Conservation (phyloP, 2,329 filamentous ascomycete species). For the Fusarium drepaniforme region DNA sequence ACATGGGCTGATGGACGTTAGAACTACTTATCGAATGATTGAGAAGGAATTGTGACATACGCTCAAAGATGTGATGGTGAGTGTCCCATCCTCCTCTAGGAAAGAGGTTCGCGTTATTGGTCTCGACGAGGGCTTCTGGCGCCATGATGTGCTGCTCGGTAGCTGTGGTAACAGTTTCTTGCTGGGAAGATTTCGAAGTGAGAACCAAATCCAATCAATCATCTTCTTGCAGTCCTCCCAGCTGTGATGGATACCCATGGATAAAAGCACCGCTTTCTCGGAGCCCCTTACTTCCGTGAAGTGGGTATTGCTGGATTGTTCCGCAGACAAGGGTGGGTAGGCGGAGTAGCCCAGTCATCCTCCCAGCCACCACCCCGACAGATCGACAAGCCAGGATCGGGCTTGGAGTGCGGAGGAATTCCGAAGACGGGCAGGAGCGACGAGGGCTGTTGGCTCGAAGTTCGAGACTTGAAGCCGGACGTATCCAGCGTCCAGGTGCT, state of each 20-base stretch:
- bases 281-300: not conserved
- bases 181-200: not conserved
- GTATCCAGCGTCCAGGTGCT: not conserved
- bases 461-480: not conserved
- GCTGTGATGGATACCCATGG: not conserved
- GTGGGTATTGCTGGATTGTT: not conserved
- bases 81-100: constrained; percentile 48
- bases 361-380: not conserved
- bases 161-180: not conserved
- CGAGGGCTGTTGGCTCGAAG: not conserved
- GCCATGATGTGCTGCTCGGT: constrained; percentile 6
- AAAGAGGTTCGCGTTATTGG: constrained; percentile 32
- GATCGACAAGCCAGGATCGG: not conserved
- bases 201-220: not conserved
- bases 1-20: constrained; percentile 1
- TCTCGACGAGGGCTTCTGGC: constrained; percentile 5
- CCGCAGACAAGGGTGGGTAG: not conserved
- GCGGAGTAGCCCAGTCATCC: not conserved
- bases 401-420: not conserved
- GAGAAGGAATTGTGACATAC: constrained; percentile 25
- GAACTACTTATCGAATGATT: not conserved
- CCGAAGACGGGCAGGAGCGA: not conserved
- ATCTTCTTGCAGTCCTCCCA: not conserved
- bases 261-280: not conserved
- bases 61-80: constrained; percentile 50